Evolutionary conservation across 352 stramenopile species (phyloP).

Genomic region (Pythium folliculosum): DNA sequence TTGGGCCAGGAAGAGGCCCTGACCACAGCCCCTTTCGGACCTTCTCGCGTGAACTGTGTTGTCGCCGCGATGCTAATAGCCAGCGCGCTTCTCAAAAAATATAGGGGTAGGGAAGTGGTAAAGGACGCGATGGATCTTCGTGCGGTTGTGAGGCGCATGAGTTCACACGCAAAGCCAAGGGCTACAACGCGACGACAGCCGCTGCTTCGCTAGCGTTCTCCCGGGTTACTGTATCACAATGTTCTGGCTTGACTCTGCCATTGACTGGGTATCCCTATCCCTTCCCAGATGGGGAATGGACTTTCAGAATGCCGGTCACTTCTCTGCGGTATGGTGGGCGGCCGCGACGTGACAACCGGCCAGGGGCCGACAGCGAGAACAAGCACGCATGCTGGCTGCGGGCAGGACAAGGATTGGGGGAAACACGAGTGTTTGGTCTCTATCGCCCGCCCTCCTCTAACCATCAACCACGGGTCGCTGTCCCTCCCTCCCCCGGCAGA

Average conservation of each 20-base stretch:
- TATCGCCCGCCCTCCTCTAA: slow-evolving; percentile 10
- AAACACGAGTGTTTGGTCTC: slow-evolving; percentile 5
- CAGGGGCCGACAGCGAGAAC: neutral
- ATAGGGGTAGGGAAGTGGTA: slow-evolving; percentile 14
- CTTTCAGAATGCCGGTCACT: slow-evolving; percentile 21
- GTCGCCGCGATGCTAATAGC: slow-evolving; percentile 12
- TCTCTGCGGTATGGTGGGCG: slow-evolving; percentile 2
- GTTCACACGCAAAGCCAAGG: neutral
- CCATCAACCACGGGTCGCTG: slow-evolving; percentile 3
- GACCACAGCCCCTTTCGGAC: slow-evolving; percentile 8
- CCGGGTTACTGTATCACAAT: no score
- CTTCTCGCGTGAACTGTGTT: neutral
- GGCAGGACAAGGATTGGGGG: slow-evolving; percentile 16
- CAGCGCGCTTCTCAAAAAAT: slow-evolving; percentile 4
- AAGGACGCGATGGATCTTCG: slow-evolving; percentile 19
- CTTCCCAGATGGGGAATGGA: slow-evolving; percentile 25
- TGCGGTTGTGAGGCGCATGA: slow-evolving; percentile 9
- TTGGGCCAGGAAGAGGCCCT: neutral
- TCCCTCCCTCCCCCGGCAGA: neutral
- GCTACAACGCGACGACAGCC: slow-evolving; percentile 9
- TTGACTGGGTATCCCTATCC: slow-evolving; percentile 15
- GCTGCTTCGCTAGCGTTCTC: slow-evolving; percentile 3
- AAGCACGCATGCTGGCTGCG: slow-evolving; percentile 8
- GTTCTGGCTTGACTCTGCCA: neutral
- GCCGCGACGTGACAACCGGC: slow-evolving; percentile 27